Conservation (phyloP, 2,329 filamentous ascomycete species). For the Cordyceps militaris region DNA sequence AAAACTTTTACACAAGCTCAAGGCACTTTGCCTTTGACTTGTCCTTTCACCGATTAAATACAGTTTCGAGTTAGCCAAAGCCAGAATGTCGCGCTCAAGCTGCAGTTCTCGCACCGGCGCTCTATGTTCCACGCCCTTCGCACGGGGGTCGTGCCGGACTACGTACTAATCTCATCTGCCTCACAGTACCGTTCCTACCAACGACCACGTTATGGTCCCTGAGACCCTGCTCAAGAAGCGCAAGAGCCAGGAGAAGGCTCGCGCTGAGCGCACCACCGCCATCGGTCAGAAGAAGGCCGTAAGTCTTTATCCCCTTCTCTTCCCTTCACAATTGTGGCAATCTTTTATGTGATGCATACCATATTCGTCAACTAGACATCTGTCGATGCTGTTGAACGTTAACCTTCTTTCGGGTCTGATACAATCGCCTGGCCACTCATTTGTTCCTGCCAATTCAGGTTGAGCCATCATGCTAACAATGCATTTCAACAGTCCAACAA, state of each 20-base stretch:
- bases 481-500: constrained; percentile 70
- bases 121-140: constrained; percentile 51
- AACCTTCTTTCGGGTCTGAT: constrained; percentile 99
- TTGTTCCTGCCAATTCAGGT: constrained; percentile 2
- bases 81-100: constrained; percentile 87
- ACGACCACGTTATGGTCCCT: constrained; percentile 93
- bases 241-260: constrained; percentile 99
- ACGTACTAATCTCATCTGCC: constrained; percentile 67
- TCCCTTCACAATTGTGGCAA: constrained; percentile 27
- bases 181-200: constrained; percentile 77
- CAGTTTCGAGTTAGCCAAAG: constrained; percentile 77
- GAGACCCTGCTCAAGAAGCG: constrained; percentile 99
- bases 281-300: constrained; percentile 87
- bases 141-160: constrained; percentile 52
- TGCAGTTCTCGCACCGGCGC: constrained; percentile 91
- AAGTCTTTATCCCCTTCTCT: constrained; percentile 33
- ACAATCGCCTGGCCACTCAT: constrained; percentile 25
- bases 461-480: constrained; percentile 29
- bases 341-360: constrained; percentile 76
- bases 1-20: constrained; percentile 30
- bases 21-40: neutral
- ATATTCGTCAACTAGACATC: constrained; percentile 85
- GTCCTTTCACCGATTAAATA: constrained; percentile 69
- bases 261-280: constrained; percentile 76
- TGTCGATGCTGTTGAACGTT: constrained; percentile 97